Percentiles rank a stretch among this genome's conserved stretches.
phyloP scores from a whole-genome alignment of 2,329 filamentous ascomycete species.

The Aspergillus sclerotialis region DNA sequence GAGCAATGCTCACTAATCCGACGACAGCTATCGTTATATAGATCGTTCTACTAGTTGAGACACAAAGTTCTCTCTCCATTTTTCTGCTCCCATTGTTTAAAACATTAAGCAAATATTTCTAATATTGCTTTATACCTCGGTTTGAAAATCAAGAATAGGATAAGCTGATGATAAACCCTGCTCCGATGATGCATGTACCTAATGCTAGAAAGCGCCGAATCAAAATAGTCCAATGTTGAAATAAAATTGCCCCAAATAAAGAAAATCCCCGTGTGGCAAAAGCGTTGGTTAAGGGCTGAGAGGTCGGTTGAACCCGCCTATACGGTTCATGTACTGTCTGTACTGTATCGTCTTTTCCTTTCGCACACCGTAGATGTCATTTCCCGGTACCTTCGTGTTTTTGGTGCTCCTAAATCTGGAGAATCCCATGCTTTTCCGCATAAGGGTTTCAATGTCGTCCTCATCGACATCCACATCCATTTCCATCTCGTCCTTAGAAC shows the following conservation, averaged over 20 bases:
- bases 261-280: too few species aligned
- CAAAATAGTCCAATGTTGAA: constrained; percentile 2
- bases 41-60: too few species aligned
- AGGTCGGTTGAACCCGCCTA: constrained; percentile 44
- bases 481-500: constrained; percentile 28
- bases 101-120: neutral
- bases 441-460: constrained; percentile 63
- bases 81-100: neutral
- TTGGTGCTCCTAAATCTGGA: constrained; percentile 79
- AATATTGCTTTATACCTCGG: too few species aligned
- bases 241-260: constrained; percentile 1
- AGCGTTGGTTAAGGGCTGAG: constrained; percentile 37
- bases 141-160: constrained; percentile 4
- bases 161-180: constrained; percentile 14
- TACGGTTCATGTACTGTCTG: constrained; percentile 79
- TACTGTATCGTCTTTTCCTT: constrained; percentile 96
- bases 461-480: constrained; percentile 44
- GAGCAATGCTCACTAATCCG: constrained; percentile 1
- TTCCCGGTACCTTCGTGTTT: constrained; percentile 79
- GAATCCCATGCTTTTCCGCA: constrained; percentile 88
- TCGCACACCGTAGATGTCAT: constrained; percentile 71
- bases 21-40: neutral
- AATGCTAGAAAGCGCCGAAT: constrained; percentile 2
- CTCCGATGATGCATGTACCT: constrained; percentile 24
- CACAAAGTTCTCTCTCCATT: too few species aligned